Percentiles rank a stretch among this genome's conserved stretches.
Conservation (phyloP, 257 asterid species). For the Solanum piurae region DNA sequence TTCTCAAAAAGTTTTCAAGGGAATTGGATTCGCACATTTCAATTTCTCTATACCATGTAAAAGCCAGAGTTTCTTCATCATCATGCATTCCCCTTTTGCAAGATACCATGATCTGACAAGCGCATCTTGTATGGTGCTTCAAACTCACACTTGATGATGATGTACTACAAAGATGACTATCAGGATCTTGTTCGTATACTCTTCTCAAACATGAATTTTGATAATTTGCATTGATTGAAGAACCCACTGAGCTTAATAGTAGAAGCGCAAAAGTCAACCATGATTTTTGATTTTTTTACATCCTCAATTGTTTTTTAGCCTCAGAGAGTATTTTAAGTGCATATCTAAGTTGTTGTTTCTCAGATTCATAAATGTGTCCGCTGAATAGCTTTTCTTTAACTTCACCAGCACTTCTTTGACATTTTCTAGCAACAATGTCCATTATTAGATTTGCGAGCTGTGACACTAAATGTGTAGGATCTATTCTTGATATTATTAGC, state of each 20-base stretch:
- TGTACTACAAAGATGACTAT: slow-evolving; percentile 55
- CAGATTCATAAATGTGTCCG: slow-evolving; percentile 44
- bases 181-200: slow-evolving; percentile 12
- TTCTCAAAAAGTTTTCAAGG: too few species aligned
- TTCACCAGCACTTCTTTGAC: slow-evolving; percentile 37
- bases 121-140: slow-evolving; percentile 33
- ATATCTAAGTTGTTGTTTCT: slow-evolving; percentile 53
- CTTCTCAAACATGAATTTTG: slow-evolving; percentile 26
- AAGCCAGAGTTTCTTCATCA: too few species aligned
- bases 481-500: slow-evolving; percentile 63
- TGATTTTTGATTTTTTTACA: slow-evolving; percentile 59
- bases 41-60: too few species aligned
- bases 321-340: slow-evolving; percentile 72
- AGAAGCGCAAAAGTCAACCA: slow-evolving; percentile 76
- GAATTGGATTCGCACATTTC: too few species aligned
- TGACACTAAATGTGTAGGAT: slow-evolving; percentile 72
- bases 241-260: slow-evolving; percentile 49
- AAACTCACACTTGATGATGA: slow-evolving; percentile 60
- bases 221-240: slow-evolving; percentile 25
- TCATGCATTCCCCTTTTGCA: too few species aligned
- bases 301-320: slow-evolving; percentile 70
- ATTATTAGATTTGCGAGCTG: slow-evolving; percentile 76
- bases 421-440: slow-evolving; percentile 78
- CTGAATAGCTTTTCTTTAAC: slow-evolving; percentile 34
- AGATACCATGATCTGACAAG: slow-evolving; percentile 16